Conservation (phyloP, 1,284 basidiomycete genomes). For the Paramarasmius palmivorus region DNA sequence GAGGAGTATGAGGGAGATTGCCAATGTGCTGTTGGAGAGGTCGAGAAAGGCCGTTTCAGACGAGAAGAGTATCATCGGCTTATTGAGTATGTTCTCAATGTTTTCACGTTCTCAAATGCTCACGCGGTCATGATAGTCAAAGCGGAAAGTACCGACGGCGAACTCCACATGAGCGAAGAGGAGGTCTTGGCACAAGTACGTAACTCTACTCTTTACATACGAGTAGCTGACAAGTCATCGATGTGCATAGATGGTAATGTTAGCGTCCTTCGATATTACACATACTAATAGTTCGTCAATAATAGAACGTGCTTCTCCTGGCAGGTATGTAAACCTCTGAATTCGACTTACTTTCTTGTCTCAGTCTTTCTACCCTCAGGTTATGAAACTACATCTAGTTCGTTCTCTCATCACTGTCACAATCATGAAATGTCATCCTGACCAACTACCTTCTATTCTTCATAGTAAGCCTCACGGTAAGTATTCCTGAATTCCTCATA, state of each 20-base stretch:
- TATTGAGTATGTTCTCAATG: conserved; percentile 33
- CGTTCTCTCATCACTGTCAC: conserved; percentile 11
- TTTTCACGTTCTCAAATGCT: neutral
- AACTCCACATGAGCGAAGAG: conserved; percentile 55
- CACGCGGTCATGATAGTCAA: conserved; percentile 40
- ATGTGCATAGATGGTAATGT: neutral
- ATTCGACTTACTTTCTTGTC: neutral
- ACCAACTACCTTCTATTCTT: neutral
- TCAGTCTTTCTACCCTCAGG: neutral
- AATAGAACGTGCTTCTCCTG: conserved; percentile 38
- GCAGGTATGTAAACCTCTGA: conserved; percentile 25
- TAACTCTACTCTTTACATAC: conserved; percentile 15
- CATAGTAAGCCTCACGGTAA: conserved; percentile 26
- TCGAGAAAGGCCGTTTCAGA: conserved; percentile 27
- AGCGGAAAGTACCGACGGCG: conserved; percentile 42
- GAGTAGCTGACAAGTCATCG: neutral
- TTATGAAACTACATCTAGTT: conserved; percentile 43
- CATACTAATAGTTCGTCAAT: no score
- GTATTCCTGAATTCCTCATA: neutral
- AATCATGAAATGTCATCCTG: neutral
- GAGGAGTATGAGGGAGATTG: conserved; percentile 32
- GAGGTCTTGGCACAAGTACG: conserved; percentile 62
- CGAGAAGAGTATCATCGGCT: conserved; percentile 38
- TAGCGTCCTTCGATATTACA: neutral
- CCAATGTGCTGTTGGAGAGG: conserved; percentile 32